phyloP scores from a whole-genome alignment of 1,284 basidiomycete genomes.

The Volvariella volvacea region DNA sequence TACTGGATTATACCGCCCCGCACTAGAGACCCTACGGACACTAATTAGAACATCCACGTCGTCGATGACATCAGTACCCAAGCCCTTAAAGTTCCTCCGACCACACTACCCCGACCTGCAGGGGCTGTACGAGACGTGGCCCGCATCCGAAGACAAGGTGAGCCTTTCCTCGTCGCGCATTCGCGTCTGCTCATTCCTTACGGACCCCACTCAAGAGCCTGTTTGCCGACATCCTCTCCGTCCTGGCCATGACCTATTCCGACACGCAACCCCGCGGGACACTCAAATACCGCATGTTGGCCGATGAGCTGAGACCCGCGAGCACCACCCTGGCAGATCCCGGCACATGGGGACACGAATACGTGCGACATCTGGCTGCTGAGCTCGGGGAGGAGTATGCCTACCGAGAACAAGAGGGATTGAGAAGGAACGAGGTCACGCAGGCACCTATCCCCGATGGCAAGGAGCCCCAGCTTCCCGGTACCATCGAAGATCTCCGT shows the following conservation, averaged over 20 bases:
- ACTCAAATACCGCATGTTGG: conserved; percentile 84
- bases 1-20: conserved; percentile 79
- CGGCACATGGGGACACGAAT: conserved; percentile 98
- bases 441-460: conserved; percentile 4
- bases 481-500: conserved; percentile 69
- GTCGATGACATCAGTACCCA: conserved; percentile 99
- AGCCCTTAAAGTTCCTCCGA: conserved; percentile 97
- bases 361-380: conserved; percentile 94
- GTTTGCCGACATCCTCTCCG: conserved; percentile 97
- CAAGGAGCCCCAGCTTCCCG: conserved; percentile 28
- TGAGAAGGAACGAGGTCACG: conserved; percentile 16
- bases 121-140: conserved; percentile 76
- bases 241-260: conserved; percentile 99
- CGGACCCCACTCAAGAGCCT: conserved; percentile 54
- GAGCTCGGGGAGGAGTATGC: conserved; percentile 95
- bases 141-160: conserved; percentile 75
- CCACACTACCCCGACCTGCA: conserved; percentile 92
- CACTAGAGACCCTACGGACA: conserved; percentile 90
- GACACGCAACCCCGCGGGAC: conserved; percentile 94
- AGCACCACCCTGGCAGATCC: conserved; percentile 75
- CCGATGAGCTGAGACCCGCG: conserved; percentile 61
- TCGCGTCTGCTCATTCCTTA: neutral
- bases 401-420: conserved; percentile 42
- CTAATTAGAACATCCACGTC: conserved; percentile 96
- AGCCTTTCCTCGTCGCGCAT: conserved; percentile 4